phyloP scores from a whole-genome alignment of 805 yeast genomes.

The Pichia exigua region DNA sequence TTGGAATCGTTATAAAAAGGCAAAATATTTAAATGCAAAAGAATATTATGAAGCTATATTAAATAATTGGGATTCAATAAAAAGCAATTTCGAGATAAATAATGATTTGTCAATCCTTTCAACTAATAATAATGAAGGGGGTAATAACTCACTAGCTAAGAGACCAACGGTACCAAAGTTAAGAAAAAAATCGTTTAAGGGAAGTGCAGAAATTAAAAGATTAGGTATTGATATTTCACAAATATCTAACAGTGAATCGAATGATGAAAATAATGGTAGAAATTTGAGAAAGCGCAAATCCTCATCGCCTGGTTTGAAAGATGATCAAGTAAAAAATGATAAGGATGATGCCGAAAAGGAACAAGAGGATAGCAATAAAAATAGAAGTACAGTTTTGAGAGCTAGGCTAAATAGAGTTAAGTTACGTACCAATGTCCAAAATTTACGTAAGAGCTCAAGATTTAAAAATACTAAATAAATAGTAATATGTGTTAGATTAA shows the following conservation, averaged over 20 bases:
- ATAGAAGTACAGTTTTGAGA: background rate
- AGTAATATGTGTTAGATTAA: too few species aligned
- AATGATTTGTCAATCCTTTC: background rate
- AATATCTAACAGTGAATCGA: background rate
- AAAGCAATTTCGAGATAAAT: background rate
- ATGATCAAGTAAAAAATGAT: background rate
- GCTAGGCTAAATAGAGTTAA: slow-evolving; percentile 7
- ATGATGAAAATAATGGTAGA: background rate
- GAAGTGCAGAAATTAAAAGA: background rate
- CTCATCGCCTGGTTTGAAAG: background rate
- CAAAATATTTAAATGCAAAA: slow-evolving; percentile 3
- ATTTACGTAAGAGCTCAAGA: slow-evolving; percentile 1
- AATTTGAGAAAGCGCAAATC: slow-evolving; percentile 1
- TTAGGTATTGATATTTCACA: slow-evolving; percentile 6
- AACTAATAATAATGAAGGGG: background rate
- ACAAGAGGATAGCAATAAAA: background rate
- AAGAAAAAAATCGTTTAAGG: background rate
- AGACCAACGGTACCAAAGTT: background rate
- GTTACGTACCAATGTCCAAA: slow-evolving; percentile 6
- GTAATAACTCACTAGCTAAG: background rate
- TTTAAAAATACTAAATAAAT: background rate
- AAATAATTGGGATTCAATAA: background rate
- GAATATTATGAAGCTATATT: background rate
- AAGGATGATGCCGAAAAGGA: background rate
- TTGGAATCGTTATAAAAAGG: slow-evolving; percentile 9